A percentile compares a stretch with the other conserved stretches of the same genome.
Conservation (phyloP, 345 rosid genomes). For the Syzygium grande region DNA sequence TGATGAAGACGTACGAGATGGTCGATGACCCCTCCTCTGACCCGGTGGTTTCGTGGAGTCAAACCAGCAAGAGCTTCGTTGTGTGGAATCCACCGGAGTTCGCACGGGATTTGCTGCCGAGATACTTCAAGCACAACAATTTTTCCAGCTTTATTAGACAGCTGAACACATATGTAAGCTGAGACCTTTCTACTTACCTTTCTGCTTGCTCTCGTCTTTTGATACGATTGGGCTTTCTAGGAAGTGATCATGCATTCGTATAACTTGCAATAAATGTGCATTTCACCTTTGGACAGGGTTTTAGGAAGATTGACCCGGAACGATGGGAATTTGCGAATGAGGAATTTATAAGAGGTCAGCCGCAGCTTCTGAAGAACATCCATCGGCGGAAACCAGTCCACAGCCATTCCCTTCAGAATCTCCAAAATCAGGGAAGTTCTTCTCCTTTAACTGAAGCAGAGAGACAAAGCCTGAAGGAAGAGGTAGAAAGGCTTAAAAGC, state of each 20-base stretch:
- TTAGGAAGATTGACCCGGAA: constrained; percentile 74
- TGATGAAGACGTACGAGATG: constrained; percentile 82
- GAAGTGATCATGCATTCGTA: neutral
- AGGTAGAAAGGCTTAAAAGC: constrained; percentile 40
- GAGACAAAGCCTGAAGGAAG: constrained; percentile 53
- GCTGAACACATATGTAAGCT: constrained; percentile 49
- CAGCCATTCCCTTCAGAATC: constrained; percentile 67
- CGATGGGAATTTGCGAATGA: constrained; percentile 95
- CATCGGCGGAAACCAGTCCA: constrained; percentile 90
- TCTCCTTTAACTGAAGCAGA: constrained; percentile 52
- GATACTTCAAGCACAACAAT: constrained; percentile 82
- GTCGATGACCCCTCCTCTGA: constrained; percentile 74
- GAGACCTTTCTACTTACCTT: neutral
- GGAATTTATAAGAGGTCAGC: constrained; percentile 67
- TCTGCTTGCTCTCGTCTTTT: neutral
- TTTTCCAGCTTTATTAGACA: constrained; percentile 97
- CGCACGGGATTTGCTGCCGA: constrained; percentile 68
- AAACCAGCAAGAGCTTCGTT: constrained; percentile 54
- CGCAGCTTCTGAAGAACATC: constrained; percentile 75
- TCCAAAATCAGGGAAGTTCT: constrained; percentile 38
- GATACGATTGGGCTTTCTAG: neutral
- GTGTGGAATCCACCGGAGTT: constrained; percentile 79
- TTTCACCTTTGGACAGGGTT: constrained; percentile 46
- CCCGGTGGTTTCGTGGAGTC: constrained; percentile 74
- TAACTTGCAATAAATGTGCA: constrained; percentile 4